Evolutionary conservation across 2,329 filamentous ascomycete genomes (phyloP).

Genomic region (Sporothrix euskadiensis): DNA sequence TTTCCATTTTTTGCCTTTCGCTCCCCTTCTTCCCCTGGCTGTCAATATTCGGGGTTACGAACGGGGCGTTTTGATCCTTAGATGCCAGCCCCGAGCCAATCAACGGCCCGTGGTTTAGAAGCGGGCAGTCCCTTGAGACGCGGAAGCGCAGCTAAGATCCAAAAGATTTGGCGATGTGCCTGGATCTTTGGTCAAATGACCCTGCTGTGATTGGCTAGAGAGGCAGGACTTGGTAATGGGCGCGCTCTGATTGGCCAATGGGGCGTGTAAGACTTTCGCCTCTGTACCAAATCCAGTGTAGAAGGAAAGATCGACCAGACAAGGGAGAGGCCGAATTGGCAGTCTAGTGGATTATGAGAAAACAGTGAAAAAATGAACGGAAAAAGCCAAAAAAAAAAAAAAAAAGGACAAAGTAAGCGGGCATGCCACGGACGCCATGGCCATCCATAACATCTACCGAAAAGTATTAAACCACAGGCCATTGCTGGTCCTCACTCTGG

Average conservation of each 20-base stretch:
- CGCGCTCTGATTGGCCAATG: neutral
- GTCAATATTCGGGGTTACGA: slow-evolving; percentile 23
- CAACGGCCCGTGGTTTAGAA: slow-evolving; percentile 15
- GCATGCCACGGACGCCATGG: neutral
- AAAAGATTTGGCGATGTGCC: slow-evolving; percentile 24
- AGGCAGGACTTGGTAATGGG: slow-evolving; percentile 1
- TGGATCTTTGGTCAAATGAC: slow-evolving; percentile 1
- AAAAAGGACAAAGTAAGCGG: neutral
- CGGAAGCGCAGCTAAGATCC: slow-evolving; percentile 1
- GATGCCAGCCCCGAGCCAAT: slow-evolving; percentile 17
- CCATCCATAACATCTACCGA: neutral
- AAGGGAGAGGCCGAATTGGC: neutral
- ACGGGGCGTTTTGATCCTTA: neutral
- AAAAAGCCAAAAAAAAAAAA: slow-evolving; percentile 5
- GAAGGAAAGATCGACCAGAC: slow-evolving; percentile 5
- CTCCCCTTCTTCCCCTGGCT: neutral
- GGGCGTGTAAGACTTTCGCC: slow-evolving; percentile 9
- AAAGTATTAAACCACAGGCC: slow-evolving; percentile 27
- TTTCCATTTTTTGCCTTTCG: neutral
- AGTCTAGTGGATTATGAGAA: slow-evolving; percentile 1
- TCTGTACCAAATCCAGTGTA: slow-evolving; percentile 11
- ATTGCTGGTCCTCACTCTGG: neutral
- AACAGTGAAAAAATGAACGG: neutral
- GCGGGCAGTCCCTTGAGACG: slow-evolving; percentile 13
- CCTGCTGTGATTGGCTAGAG: slow-evolving; percentile 1